Evolutionary conservation across 75 land plant species (phyloP).

Genomic region (Selaginella moellendorffii): DNA sequence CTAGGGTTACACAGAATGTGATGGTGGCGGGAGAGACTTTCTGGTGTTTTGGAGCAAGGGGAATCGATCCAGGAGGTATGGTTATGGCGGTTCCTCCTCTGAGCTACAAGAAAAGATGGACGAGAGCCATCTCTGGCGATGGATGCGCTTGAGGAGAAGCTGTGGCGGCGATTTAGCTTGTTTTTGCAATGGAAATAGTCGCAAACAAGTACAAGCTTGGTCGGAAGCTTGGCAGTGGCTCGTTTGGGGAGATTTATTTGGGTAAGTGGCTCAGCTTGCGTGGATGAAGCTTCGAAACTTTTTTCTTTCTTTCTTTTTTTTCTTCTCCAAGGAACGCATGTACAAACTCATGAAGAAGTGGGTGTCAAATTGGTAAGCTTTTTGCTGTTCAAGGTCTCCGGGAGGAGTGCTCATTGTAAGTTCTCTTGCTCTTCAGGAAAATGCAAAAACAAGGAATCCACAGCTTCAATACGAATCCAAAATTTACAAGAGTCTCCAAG

Average conservation of each 20-base stretch:
- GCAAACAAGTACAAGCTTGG: conserved; percentile 8
- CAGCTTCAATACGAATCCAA: conserved; percentile 56
- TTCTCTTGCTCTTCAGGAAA: conserved; percentile 27
- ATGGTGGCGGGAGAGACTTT: no score
- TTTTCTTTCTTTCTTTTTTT: neutral
- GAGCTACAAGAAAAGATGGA: no score
- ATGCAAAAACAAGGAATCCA: conserved; percentile 48
- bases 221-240: conserved; percentile 6
- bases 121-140: no score
- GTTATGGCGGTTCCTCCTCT: no score
- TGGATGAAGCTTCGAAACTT: no score
- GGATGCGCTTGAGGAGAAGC: no score
- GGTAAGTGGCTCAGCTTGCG: no score
- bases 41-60: no score
- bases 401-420: no score
- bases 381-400: neutral
- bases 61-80: no score
- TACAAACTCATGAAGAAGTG: neutral
- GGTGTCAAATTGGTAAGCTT: neutral
- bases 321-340: neutral
- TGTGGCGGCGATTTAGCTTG: no score
- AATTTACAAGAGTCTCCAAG: conserved; percentile 47
- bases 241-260: conserved; percentile 8
- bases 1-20: no score
- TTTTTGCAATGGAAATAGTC: neutral